A percentile compares a stretch with the other conserved stretches of the same genome.
phyloP scores from a whole-genome alignment of 129 eudicot genomes.

The Tagetes patula region DNA sequence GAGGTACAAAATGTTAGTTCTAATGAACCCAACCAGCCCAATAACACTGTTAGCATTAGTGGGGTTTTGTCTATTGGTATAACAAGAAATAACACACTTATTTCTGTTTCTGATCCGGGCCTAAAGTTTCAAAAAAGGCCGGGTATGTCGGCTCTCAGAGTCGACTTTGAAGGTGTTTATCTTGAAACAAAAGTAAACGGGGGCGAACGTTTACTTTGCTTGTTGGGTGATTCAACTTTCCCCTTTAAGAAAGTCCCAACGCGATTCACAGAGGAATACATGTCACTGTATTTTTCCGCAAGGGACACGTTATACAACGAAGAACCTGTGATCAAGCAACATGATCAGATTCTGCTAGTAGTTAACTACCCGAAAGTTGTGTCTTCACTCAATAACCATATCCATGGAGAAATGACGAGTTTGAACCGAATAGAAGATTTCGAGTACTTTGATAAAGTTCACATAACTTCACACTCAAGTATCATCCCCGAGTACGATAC shows the following conservation, averaged over 20 bases:
- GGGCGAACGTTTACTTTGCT: conserved; percentile 36
- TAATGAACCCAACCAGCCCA: conserved; percentile 20
- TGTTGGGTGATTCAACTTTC: conserved; percentile 46
- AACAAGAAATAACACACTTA: conserved; percentile 33
- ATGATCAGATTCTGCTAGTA: conserved; percentile 36
- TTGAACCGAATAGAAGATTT: conserved; percentile 20
- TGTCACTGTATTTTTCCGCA: conserved; percentile 1
- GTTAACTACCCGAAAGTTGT: conserved; percentile 31
- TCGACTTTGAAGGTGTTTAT: conserved; percentile 45
- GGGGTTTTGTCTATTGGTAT: conserved; percentile 42
- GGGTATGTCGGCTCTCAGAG: conserved; percentile 44
- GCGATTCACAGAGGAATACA: conserved; percentile 23
- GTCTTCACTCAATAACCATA: conserved; percentile 3
- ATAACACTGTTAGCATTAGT: conserved; percentile 29
- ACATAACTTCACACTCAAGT: conserved; percentile 32
- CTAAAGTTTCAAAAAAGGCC: conserved; percentile 28
- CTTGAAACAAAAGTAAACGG: conserved; percentile 32
- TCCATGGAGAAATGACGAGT: conserved; percentile 40
- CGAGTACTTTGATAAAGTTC: conserved; percentile 41
- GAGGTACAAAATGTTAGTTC: conserved; percentile 31
- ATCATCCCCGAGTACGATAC: background rate
- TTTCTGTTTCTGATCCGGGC: conserved; percentile 23
- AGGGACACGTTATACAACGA: conserved; percentile 10
- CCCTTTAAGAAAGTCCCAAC: conserved; percentile 33
- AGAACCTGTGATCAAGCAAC: conserved; percentile 26